Evolutionary conservation across 352 stramenopile genomes (phyloP).

Genomic region (Globisporangium echinulatum): DNA sequence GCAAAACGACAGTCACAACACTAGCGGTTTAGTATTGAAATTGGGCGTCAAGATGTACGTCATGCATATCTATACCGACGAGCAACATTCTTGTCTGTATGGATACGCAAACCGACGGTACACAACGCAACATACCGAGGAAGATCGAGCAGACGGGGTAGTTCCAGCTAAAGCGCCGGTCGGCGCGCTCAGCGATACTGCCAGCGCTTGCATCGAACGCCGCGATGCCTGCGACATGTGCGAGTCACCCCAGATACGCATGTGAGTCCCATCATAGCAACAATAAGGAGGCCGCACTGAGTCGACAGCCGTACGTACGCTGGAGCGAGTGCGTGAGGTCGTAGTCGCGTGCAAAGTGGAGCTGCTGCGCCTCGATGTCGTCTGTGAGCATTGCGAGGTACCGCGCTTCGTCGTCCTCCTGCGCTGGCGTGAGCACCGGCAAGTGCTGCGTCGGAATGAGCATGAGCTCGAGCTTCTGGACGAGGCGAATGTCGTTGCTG

Average conservation of each 20-base stretch:
- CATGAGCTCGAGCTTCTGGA: slow-evolving; percentile 57
- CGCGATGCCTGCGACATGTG: slow-evolving; percentile 31
- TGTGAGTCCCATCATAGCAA: neutral
- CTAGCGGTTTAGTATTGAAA: no score
- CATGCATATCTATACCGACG: no score
- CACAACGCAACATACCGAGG: slow-evolving; percentile 24
- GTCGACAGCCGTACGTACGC: slow-evolving; percentile 25
- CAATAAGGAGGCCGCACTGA: no score
- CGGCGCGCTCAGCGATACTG: slow-evolving; percentile 66
- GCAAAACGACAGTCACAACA: no score
- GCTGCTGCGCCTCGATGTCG: slow-evolving; percentile 43
- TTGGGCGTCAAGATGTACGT: no score
- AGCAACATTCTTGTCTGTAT: neutral
- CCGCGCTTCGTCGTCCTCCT: slow-evolving; percentile 51
- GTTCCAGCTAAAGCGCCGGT: slow-evolving; percentile 93
- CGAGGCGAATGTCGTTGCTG: slow-evolving; percentile 46
- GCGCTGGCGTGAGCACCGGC: slow-evolving; percentile 32
- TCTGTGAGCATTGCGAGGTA: slow-evolving; percentile 59
- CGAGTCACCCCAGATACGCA: neutral
- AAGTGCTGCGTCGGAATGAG: slow-evolving; percentile 60
- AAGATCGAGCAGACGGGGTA: slow-evolving; percentile 57
- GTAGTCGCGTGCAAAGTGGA: slow-evolving; percentile 74
- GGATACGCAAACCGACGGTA: no score
- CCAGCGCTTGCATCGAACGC: slow-evolving; percentile 38
- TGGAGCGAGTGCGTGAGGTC: slow-evolving; percentile 79